Evolutionary conservation across 2,329 filamentous ascomycete species (phyloP), one percentile per base, ranked within the genome.

Genomic region (Fusarium sp.): DNA sequence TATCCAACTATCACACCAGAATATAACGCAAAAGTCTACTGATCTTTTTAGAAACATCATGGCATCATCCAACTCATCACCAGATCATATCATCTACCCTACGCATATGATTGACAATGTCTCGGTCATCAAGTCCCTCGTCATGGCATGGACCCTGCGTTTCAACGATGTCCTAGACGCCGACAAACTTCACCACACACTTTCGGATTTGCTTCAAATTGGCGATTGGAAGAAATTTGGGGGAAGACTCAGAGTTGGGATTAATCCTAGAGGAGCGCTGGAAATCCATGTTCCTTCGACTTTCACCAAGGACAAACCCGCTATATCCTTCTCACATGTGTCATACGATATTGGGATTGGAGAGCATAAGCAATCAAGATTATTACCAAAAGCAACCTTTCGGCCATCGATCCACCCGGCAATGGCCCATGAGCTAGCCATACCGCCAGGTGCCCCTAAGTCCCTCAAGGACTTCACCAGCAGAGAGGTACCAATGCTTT

Each of bases 41-140:
- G 9, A 4, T 9, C 26, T 9, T 9, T 28, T 28, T 3, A 9
- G 5, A 28, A 6, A 5, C 20, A 33, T 1, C 4, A 56, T 53
- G 47, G 5, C 1, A 5, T 15, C n/a, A 4, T 7, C n/a, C 0
- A 0, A 5, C 0, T 6, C 13, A 3, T 0, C 24, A 0, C 8
- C 48, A 14, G 7, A 4, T 0, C 4, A n/a, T 4, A 5, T 19
- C 20, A 7, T 39, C 0, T 57, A 57, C 5, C 48, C 39, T 5
- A 57, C 39, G 5, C 39, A 57, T 6, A 54, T 54, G 48, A 32
- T 54, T 2, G 54, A 45, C 2, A 54, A 57, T 32, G 9, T 19
- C 19, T 54, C 54, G 0, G 2, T 55, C 0, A 3, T 54, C 1
- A 45, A 19, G 17, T 19, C 17, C 3, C 39, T 57, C 0, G 7